Evolutionary conservation across 176 grass and related monocot species (phyloP), one percentile per base, ranked within the genome.

Genomic region (Oryza nivara): DNA sequence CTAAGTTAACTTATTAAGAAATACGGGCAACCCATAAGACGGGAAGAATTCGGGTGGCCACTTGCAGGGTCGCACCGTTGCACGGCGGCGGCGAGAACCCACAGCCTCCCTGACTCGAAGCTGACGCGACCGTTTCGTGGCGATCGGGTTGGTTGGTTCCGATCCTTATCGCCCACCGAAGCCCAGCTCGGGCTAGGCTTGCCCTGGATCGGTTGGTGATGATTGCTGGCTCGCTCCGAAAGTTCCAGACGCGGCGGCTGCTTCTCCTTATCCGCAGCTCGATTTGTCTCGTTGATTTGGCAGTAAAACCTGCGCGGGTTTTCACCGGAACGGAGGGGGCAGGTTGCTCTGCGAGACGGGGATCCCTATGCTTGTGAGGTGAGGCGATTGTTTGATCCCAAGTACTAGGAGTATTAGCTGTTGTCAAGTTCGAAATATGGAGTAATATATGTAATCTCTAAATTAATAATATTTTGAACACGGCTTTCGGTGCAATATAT

Each of bases 401-500:
- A 72, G 7, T 32, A 32, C 30, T 43, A 43, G 41, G 41, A 44
- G 32, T 13, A 28, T 28, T 46, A 88, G 80, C 81, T 89, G 48
- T 80, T 41, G 26, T 75, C 76, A 79, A 67, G 4, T 7, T 54
- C 13, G 3, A 43, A 14, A 47, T 56, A 13, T 7, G 43, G 43
- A 44, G 9, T 11, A 9, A 10, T 44, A 16, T 52, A 52, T 16
- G 15, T 7, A 58, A 58, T 15, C 54, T 20, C 17, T n/a, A 15
- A 56, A 58, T n/a, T 58, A 58, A n/a, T 8, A 7, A 58, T 8
- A 10, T 13, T 19, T 15, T 34, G 15, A 78, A 58, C 19, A 7
- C 32, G 14, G 1, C 68, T 83, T 84, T 79, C 68, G 75, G 68
- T 40, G 68, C 66, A 25, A 9, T 79, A 67, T 79, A 67, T 9